Conservation (phyloP, 495 filamentous ascomycete genomes). For the Echria macrotheca region DNA sequence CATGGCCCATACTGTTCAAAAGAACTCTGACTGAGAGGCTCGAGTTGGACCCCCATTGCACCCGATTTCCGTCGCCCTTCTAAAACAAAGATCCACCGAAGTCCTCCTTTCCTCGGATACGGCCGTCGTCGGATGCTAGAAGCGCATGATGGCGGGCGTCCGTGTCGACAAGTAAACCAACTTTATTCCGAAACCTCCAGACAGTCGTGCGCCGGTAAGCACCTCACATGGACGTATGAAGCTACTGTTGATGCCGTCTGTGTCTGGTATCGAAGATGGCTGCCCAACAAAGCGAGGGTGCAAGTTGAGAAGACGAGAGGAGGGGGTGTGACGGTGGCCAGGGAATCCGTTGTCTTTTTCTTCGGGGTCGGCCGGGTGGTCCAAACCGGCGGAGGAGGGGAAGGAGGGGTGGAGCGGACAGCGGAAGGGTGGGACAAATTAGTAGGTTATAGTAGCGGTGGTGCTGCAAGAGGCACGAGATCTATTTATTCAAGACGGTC, state of each 20-base stretch:
- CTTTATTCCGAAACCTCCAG: too few species aligned
- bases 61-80: neutral
- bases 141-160: conserved; percentile 14
- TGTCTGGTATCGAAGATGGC: too few species aligned
- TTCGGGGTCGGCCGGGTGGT: conserved; percentile 16
- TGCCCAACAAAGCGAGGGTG: too few species aligned
- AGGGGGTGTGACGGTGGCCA: too few species aligned
- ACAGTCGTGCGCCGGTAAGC: too few species aligned
- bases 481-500: conserved; percentile 22
- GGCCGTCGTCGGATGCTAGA: conserved; percentile 8
- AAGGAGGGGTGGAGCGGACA: conserved; percentile 2
- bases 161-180: too few species aligned
- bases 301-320: too few species aligned
- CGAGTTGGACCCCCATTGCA: conserved; percentile 26
- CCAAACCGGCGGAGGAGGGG: conserved; percentile 15
- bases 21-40: conserved; percentile 20
- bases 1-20: conserved; percentile 29
- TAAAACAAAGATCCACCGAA: neutral
- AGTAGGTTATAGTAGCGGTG: neutral
- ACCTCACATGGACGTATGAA: too few species aligned
- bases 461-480: conserved; percentile 16
- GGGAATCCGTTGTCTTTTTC: conserved; percentile 6
- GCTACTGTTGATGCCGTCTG: too few species aligned
- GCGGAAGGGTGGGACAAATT: conserved; percentile 9
- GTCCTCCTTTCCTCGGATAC: conserved; percentile 1